A percentile compares a stretch with the other conserved stretches of the same genome.
Conservation (phyloP, 176 grass and related monocot genomes). For the Lolium multiflorum region DNA sequence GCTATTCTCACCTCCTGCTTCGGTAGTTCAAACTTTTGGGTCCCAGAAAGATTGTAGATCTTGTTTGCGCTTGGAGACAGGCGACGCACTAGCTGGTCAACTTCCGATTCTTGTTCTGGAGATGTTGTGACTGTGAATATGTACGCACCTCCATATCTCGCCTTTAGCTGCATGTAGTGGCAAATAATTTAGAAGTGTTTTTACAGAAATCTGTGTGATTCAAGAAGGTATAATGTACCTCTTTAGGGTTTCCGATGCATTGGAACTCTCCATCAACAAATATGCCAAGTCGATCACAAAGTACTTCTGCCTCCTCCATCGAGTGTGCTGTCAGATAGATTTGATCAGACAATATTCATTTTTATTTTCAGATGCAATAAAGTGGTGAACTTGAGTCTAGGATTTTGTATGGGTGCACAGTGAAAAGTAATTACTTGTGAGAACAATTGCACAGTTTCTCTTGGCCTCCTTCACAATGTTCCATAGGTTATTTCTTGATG, state of each 20-base stretch:
- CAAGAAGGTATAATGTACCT: conserved; percentile 35
- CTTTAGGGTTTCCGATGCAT: conserved; percentile 74
- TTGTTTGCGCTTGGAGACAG: conserved; percentile 54
- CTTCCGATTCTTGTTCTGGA: conserved; percentile 29
- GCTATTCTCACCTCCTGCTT: conserved; percentile 59
- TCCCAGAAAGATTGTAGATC: conserved; percentile 53
- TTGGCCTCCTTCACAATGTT: conserved; percentile 77
- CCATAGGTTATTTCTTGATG: conserved; percentile 85
- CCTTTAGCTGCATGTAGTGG: conserved; percentile 46
- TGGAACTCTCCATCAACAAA: conserved; percentile 66
- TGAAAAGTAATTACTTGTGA: conserved; percentile 65
- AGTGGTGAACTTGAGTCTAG: not conserved
- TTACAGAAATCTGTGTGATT: not conserved
- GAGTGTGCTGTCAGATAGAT: conserved; percentile 59
- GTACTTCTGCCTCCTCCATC: conserved; percentile 72
- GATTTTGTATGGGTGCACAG: conserved; percentile 23
- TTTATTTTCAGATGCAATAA: conserved; percentile 23
- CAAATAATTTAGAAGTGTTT: not conserved
- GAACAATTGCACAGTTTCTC: conserved; percentile 64
- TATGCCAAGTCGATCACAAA: conserved; percentile 69
- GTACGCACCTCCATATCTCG: conserved; percentile 53
- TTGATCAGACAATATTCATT: conserved; percentile 30
- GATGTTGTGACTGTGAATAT: conserved; percentile 57
- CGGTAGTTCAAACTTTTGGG: conserved; percentile 54
- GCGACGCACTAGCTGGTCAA: conserved; percentile 42